A percentile compares a stretch with the other conserved stretches of the same genome.
phyloP scores from a whole-genome alignment of 2,329 filamentous ascomycete genomes.

The Fusarium xylarioides region DNA sequence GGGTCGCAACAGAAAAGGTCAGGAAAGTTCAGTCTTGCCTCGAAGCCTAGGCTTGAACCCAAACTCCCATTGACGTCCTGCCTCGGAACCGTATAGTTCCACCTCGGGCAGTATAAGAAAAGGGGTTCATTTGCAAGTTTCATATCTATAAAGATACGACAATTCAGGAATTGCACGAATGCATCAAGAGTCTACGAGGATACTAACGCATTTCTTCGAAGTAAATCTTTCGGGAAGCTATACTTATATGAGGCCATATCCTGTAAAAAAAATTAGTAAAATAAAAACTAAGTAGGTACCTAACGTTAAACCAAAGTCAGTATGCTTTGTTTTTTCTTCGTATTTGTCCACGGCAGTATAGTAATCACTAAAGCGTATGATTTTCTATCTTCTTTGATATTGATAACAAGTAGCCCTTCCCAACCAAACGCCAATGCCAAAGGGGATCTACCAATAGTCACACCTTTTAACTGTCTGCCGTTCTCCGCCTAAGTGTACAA shows the following conservation, averaged over 20 bases:
- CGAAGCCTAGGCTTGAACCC: neutral
- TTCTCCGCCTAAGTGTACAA: neutral
- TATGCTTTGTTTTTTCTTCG: neutral
- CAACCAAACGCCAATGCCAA: conserved; percentile 37
- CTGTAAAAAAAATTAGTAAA: neutral
- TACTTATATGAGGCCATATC: neutral
- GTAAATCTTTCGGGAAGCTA: neutral
- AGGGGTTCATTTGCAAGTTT: neutral
- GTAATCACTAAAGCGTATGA: neutral
- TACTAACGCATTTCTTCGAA: neutral
- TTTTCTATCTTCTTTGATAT: conserved; percentile 6
- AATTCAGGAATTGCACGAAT: neutral
- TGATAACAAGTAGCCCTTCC: conserved; percentile 21
- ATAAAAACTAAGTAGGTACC: neutral
- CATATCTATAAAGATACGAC: neutral
- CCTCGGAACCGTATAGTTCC: neutral
- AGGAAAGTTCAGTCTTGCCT: neutral
- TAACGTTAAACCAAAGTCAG: neutral
- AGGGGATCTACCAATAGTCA: neutral
- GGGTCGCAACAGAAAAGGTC: neutral
- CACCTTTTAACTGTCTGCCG: conserved; percentile 1
- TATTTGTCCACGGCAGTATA: neutral
- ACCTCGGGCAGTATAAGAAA: neutral
- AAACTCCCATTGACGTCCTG: neutral
- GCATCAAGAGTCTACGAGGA: neutral